Percentiles rank a stretch among this genome's conserved stretches.
Evolutionary conservation across 306 rosid species (phyloP).

Genomic region (Argentina anserina): DNA sequence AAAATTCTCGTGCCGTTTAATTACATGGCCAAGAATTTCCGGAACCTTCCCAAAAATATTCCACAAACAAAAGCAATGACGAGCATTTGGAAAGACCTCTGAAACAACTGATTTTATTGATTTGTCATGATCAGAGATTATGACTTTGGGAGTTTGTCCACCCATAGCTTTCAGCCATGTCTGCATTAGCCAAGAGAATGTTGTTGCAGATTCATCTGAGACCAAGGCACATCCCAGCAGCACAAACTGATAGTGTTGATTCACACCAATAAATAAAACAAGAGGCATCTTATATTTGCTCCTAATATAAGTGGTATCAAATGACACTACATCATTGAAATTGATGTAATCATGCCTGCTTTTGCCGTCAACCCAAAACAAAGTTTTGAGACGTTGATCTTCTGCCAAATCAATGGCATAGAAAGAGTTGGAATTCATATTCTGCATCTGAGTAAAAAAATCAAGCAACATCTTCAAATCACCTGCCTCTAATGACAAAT

Average conservation of each 20-base stretch:
- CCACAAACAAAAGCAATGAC: conserved; percentile 75
- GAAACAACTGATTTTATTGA: conserved; percentile 63
- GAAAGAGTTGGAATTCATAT: conserved; percentile 76
- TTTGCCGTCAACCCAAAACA: conserved; percentile 96
- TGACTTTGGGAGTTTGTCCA: conserved; percentile 79
- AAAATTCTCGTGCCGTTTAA: conserved; percentile 68
- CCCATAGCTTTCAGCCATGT: conserved; percentile 92
- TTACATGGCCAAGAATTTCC: conserved; percentile 73
- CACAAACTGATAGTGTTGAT: conserved; percentile 89
- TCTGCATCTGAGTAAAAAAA: conserved; percentile 78
- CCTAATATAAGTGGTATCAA: conserved; percentile 80
- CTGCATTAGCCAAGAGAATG: conserved; percentile 73
- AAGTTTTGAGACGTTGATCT: conserved; percentile 73
- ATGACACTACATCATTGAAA: conserved; percentile 82
- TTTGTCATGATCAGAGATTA: conserved; percentile 80
- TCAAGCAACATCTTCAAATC: conserved; percentile 75
- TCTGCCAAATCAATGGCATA: conserved; percentile 85
- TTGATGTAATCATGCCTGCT: conserved; percentile 81
- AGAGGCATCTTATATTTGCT: conserved; percentile 96
- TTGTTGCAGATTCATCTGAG: conserved; percentile 72
- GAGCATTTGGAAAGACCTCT: conserved; percentile 63
- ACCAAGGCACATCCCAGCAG: conserved; percentile 94
- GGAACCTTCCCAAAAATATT: conserved; percentile 81
- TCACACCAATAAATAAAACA: conserved; percentile 87
- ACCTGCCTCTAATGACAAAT: conserved; percentile 69